Percentiles rank a stretch among this genome's conserved stretches.
Conservation (phyloP, 2,329 filamentous ascomycete species). For the Fusarium secorum region DNA sequence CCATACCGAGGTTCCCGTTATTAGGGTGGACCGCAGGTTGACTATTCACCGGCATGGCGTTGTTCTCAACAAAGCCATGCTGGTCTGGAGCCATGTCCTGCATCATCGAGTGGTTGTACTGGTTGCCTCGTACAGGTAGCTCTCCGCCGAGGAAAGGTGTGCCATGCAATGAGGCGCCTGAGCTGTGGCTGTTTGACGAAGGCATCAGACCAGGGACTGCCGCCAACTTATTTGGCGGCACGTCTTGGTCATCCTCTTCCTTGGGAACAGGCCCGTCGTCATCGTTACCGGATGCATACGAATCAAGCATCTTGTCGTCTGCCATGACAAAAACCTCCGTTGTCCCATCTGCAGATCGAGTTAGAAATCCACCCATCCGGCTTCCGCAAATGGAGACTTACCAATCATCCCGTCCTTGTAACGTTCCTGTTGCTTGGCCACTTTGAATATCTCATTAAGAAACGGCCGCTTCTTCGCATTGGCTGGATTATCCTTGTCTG, state of each 20-base stretch:
- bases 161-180: conserved; percentile 44
- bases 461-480: conserved; percentile 64
- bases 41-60: conserved; percentile 46
- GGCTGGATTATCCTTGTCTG: conserved; percentile 58
- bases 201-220: conserved; percentile 48
- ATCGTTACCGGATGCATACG: conserved; percentile 58
- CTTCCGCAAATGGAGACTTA: conserved; percentile 44
- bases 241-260: conserved; percentile 53
- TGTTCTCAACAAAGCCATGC: conserved; percentile 52
- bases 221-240: conserved; percentile 48
- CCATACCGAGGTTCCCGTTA: conserved; percentile 51
- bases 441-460: conserved; percentile 68
- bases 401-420: conserved; percentile 66
- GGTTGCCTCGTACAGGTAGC: conserved; percentile 53
- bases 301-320: conserved; percentile 60
- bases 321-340: conserved; percentile 60
- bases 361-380: conserved; percentile 3
- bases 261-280: conserved; percentile 50
- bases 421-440: conserved; percentile 64
- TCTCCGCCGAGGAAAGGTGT: conserved; percentile 52
- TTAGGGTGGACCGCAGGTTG: conserved; percentile 47
- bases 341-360: conserved; percentile 51
- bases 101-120: conserved; percentile 53
- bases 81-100: conserved; percentile 53
- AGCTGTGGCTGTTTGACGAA: conserved; percentile 49